phyloP scores from a whole-genome alignment of 176 grass and related monocot species.

The Paspalum notatum region DNA sequence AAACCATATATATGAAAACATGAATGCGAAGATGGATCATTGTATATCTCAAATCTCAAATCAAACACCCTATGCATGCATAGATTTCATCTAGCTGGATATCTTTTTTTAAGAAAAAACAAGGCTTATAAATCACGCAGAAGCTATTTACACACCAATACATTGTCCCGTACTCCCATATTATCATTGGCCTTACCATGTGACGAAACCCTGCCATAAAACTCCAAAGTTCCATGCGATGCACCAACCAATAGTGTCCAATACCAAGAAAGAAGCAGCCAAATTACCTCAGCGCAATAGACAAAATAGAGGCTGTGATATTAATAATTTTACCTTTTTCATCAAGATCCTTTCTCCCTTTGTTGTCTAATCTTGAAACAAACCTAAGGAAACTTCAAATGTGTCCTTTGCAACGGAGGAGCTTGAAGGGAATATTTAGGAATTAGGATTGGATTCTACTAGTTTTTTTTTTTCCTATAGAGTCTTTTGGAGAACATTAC shows the following conservation, averaged over 20 bases:
- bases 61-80: too few relatives aligned
- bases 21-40: too few relatives aligned
- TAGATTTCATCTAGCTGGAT: too few relatives aligned
- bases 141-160: constrained; percentile 18
- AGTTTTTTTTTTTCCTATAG: too few relatives aligned
- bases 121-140: constrained; percentile 7
- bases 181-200: constrained; percentile 44
- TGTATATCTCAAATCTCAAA: too few relatives aligned
- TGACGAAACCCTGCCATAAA: constrained; percentile 20
- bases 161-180: constrained; percentile 42
- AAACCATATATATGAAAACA: too few relatives aligned
- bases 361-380: neutral
- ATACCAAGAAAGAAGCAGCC: neutral
- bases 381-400: neutral
- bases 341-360: neutral
- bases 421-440: neutral
- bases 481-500: too few relatives aligned
- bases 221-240: constrained; percentile 42
- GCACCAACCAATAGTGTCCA: constrained; percentile 1
- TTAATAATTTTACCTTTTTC: neutral
- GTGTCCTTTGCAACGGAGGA: neutral
- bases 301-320: neutral
- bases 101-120: too few relatives aligned
- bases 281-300: constrained; percentile 13
- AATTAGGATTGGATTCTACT: neutral